Evolutionary conservation across 345 rosid species (phyloP).

Genomic region (Anacardium occidentale): DNA sequence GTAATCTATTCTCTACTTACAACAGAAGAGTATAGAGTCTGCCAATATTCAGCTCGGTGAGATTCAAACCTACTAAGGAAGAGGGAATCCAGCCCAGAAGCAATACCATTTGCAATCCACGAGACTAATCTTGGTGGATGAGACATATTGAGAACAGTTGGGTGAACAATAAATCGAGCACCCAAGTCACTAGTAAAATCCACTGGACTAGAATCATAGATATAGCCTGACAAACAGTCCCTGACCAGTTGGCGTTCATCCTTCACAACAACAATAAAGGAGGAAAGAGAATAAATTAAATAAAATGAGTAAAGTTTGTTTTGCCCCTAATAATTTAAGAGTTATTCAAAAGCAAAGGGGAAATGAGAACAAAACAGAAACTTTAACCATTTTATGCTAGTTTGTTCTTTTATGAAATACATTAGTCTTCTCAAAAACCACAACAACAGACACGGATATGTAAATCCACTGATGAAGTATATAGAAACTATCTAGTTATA

Average conservation of each 20-base stretch:
- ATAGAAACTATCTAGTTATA: background rate
- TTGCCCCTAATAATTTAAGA: background rate
- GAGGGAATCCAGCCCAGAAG: constrained; percentile 75
- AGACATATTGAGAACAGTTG: constrained; percentile 64
- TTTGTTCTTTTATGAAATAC: background rate
- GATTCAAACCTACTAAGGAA: constrained; percentile 86
- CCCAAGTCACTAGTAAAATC: constrained; percentile 92
- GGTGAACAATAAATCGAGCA: constrained; percentile 66
- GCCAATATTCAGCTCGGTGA: constrained; percentile 91
- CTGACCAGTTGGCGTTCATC: constrained; percentile 67
- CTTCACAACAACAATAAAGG: constrained; percentile 33
- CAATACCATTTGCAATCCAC: constrained; percentile 74
- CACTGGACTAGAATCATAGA: constrained; percentile 79
- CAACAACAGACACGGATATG: background rate
- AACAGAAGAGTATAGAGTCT: constrained; percentile 79
- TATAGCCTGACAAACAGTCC: constrained; percentile 73
- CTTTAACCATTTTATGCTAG: background rate
- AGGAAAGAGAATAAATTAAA: background rate
- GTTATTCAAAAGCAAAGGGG: background rate
- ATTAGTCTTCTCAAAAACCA: background rate
- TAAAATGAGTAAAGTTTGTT: background rate
- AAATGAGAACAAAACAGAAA: background rate
- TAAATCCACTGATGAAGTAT: background rate
- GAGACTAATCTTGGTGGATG: constrained; percentile 66
- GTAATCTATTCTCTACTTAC: constrained; percentile 45